These are phyloP conservation scores for Ceratobasidium sp. DNA, from an alignment of 1,284 basidiomycete genomes.

Conservation along the genomic window DNA sequence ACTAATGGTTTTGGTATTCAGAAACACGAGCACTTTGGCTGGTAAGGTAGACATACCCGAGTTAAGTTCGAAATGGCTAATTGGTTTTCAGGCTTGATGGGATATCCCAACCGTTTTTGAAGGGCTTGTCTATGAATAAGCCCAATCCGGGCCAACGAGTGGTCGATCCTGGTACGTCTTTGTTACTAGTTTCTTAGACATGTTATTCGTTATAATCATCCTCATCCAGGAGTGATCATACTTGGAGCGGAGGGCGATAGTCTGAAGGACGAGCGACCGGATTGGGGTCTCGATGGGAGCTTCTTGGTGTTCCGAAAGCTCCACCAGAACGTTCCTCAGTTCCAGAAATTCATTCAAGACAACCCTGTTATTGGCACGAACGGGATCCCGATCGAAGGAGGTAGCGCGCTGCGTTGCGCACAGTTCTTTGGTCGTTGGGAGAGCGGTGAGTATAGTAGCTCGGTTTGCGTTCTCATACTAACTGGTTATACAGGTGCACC, in stretches of 20 bases:
- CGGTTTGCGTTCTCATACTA: not conserved
- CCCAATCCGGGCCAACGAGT: not conserved
- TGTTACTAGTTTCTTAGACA: not conserved
- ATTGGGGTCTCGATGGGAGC: constrained; percentile 45
- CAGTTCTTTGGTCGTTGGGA: constrained; percentile 47
- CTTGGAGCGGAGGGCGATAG: not conserved
- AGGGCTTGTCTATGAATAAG: not conserved
- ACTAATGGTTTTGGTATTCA: too few relatives aligned
- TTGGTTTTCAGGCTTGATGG: constrained; percentile 12
- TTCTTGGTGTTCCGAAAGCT: constrained; percentile 48
- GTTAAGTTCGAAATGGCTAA: not conserved
- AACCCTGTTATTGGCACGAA: constrained; percentile 30
- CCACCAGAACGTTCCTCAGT: constrained; percentile 48
- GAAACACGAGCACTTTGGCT: constrained; percentile 30
- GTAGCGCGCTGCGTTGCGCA: constrained; percentile 43
- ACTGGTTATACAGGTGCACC: not conserved
- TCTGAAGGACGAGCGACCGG: constrained; percentile 15
- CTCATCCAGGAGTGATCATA: not conserved
- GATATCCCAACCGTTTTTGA: constrained; percentile 10
- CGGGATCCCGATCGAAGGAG: constrained; percentile 13
- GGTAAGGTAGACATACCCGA: not conserved
- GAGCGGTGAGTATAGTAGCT: constrained; percentile 3
- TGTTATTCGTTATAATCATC: not conserved
- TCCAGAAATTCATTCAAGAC: constrained; percentile 42
- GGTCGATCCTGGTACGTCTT: not conserved